phyloP scores from a whole-genome alignment of 305 asterid genomes.

The Striga hermonthica region DNA sequence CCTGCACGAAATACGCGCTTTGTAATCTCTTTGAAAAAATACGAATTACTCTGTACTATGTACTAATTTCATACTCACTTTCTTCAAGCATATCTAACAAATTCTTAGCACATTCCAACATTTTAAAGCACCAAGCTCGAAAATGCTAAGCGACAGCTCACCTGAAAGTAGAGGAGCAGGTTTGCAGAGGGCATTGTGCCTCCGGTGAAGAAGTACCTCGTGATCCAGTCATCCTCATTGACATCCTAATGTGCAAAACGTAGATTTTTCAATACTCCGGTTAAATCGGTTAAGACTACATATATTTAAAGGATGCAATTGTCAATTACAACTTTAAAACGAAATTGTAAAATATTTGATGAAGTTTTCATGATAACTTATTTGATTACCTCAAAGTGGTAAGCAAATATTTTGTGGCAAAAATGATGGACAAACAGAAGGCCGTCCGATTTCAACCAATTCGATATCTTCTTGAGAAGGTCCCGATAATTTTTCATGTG shows the following conservation, averaged over 20 bases:
- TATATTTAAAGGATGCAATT: no score
- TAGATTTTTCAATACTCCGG: no score
- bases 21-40: neutral
- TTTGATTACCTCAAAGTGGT: constrained; percentile 73
- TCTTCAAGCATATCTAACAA: neutral
- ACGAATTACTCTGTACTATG: no score
- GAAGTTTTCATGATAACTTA: no score
- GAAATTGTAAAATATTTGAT: no score
- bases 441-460: constrained; percentile 75
- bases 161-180: constrained; percentile 91
- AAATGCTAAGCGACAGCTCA: constrained; percentile 25
- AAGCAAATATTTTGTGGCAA: constrained; percentile 85
- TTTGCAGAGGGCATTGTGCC: constrained; percentile 93
- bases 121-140: neutral
- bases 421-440: constrained; percentile 72
- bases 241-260: constrained; percentile 44
- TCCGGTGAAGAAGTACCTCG: constrained; percentile 84
- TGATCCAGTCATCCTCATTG: constrained; percentile 86
- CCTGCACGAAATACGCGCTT: constrained; percentile 44
- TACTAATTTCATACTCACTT: neutral
- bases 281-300: no score
- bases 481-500: constrained; percentile 82
- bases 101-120: neutral
- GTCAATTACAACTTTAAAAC: no score
- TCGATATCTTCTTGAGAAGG: constrained; percentile 79